Conservation (phyloP, 2,329 filamentous ascomycete genomes). For the Parasarocladium wereldwijsianum region DNA sequence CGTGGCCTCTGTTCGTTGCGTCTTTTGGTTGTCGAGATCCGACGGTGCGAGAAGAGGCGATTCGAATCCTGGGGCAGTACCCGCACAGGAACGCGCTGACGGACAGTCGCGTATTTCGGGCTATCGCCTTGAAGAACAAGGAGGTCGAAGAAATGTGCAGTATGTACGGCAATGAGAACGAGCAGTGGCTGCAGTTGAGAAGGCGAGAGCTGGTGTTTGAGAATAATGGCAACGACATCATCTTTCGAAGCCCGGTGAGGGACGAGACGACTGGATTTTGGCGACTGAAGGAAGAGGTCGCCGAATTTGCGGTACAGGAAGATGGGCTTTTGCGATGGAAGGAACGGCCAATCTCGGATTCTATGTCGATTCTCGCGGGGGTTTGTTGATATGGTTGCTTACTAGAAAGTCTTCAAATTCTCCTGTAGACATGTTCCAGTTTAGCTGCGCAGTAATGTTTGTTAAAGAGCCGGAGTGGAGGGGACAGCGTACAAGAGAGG, state of each 20-base stretch:
- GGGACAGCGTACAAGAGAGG: too few species aligned
- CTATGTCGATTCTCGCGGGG: slow-evolving; percentile 15
- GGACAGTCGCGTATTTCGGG: slow-evolving; percentile 24
- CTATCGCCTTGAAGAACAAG: slow-evolving; percentile 22
- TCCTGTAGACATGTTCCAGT: too few species aligned
- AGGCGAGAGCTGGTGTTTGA: slow-evolving; percentile 23
- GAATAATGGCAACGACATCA: slow-evolving; percentile 20
- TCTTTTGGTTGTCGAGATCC: slow-evolving; percentile 25
- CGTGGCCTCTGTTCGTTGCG: slow-evolving; percentile 27
- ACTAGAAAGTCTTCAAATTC: too few species aligned
- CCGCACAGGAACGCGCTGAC: slow-evolving; percentile 28
- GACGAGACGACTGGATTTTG: slow-evolving; percentile 16
- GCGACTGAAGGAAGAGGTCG: slow-evolving; percentile 23
- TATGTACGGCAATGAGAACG: slow-evolving; percentile 15
- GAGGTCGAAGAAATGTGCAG: slow-evolving; percentile 19
- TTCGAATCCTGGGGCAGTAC: slow-evolving; percentile 23
- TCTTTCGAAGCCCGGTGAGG: slow-evolving; percentile 21
- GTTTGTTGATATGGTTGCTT: too few species aligned
- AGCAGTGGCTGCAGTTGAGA: slow-evolving; percentile 24
- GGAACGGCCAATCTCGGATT: slow-evolving; percentile 20
- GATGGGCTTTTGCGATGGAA: slow-evolving; percentile 20
- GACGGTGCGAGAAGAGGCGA: slow-evolving; percentile 22
- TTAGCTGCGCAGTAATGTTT: too few species aligned
- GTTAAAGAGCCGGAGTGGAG: too few species aligned
- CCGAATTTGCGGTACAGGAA: slow-evolving; percentile 14